These are phyloP conservation scores for Iodosphaeria phyllophila DNA, from an alignment of 2,329 filamentous ascomycete genomes.

Conservation along the genomic window DNA sequence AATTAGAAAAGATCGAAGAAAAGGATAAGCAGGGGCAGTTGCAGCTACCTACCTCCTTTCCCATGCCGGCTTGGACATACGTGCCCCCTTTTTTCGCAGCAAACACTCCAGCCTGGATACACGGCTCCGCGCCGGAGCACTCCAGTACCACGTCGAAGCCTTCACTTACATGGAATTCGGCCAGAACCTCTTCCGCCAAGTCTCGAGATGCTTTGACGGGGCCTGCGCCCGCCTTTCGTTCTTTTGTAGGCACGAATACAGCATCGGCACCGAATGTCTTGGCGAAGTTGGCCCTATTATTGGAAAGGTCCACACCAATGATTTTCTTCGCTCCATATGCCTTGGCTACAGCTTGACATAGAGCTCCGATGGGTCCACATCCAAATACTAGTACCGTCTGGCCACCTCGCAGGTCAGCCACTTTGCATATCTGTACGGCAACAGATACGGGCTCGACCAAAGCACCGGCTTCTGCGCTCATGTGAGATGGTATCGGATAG, in stretches of 20 bases:
- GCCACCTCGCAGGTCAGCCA: constrained; percentile 18
- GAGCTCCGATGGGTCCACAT: constrained; percentile 27
- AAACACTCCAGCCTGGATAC: constrained; percentile 27
- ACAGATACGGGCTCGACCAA: constrained; percentile 33
- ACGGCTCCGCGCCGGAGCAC: constrained; percentile 23
- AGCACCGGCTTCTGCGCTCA: constrained; percentile 30
- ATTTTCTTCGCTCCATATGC: constrained; percentile 24
- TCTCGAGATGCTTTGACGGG: constrained; percentile 17
- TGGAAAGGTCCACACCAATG: constrained; percentile 25
- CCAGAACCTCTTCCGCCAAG: constrained; percentile 19
- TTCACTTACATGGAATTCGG: constrained; percentile 18
- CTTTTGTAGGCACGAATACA: constrained; percentile 18
- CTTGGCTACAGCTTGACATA: constrained; percentile 26
- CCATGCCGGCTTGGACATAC: constrained; percentile 33
- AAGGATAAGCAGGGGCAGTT: too few species aligned
- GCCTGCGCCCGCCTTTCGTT: constrained; percentile 12
- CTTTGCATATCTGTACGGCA: constrained; percentile 25
- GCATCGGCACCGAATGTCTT: constrained; percentile 23
- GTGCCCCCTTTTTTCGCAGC: constrained; percentile 24
- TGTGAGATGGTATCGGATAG: constrained; percentile 22
- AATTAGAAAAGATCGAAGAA: too few species aligned
- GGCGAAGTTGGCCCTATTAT: constrained; percentile 21
- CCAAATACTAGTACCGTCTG: constrained; percentile 28
- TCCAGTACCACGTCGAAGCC: constrained; percentile 31
- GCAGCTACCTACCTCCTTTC: constrained; percentile 16